Evolutionary conservation across 2,329 filamentous ascomycete species (phyloP).

Genomic region (Bimuria novae-zelandiae): DNA sequence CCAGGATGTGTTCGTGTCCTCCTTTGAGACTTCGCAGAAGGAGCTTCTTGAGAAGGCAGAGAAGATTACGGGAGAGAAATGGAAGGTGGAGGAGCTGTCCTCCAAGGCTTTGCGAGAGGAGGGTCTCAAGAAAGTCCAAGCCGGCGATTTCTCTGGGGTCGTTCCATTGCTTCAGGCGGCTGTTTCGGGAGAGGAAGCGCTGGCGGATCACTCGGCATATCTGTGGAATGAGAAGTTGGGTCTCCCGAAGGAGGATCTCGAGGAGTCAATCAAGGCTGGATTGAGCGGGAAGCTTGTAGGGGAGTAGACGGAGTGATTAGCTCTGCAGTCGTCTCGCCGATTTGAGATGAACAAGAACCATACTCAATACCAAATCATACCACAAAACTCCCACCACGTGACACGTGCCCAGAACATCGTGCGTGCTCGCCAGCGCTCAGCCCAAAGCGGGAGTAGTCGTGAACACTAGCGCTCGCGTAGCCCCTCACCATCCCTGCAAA

Average conservation of each 20-base stretch:
- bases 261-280: constrained; percentile 40
- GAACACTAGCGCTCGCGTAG: constrained; percentile 14
- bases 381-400: too few species aligned
- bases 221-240: constrained; percentile 51
- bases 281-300: constrained; percentile 29
- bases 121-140: constrained; percentile 43
- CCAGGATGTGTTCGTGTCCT: constrained; percentile 62
- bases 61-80: constrained; percentile 57
- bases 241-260: constrained; percentile 47
- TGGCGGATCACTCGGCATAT: constrained; percentile 30
- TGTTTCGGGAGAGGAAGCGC: constrained; percentile 21
- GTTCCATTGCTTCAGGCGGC: constrained; percentile 23
- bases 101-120: constrained; percentile 35
- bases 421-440: neutral
- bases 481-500: constrained; percentile 17
- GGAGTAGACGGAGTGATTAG: constrained; percentile 5
- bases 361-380: too few species aligned
- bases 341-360: too few species aligned
- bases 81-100: constrained; percentile 51
- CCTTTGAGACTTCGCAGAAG: constrained; percentile 62
- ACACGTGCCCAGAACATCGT: too few species aligned
- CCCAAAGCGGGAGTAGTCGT: constrained; percentile 10
- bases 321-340: neutral
- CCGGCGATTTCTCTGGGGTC: constrained; percentile 40
- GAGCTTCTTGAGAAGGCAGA: constrained; percentile 61